Evolutionary conservation across 1,284 basidiomycete genomes (phyloP), one percentile per base, ranked within the genome.

Genomic region (Tilletia walkeri): DNA sequence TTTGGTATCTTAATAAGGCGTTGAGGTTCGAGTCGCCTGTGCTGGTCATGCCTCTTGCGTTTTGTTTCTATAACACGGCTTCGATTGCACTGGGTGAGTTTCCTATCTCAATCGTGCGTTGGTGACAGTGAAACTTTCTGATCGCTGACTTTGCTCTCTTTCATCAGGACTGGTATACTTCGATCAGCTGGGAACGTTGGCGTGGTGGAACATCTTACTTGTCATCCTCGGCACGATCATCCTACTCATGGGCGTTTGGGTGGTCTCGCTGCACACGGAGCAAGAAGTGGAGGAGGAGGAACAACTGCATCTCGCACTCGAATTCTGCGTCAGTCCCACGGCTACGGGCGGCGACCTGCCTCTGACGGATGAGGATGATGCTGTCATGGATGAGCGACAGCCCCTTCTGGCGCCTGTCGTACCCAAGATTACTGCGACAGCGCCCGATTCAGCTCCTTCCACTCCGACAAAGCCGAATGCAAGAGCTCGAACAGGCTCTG

Each of bases 41-140:
- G 0, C 85, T 96, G 66, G 91, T 97, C 56, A 96, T 94, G 84
- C 95, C 95, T 36, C 88, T 94, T 77, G 94, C 94, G 1, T 98
- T 97, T 84, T 96, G 94, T 84, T 94, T 94, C 84, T 98, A 96
- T 86, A 97, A 96, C 80, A 85, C 95, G 7, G 93, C 93, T 4
- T 94, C 92, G 14, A 83, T 83, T 67, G 77, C 78, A 4, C 72
- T 83, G 0, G 81, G 73, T 71, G 70, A 69, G 70, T 36, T 6
- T 5, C 3, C 20, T 56, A 10, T 56, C 10, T 20, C 20, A 12
- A 24, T 41, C 36, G 4, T 39, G 18, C 36, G 41, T 45, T 48
- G 4, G 30, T 67, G 9, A 10, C 16, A 50, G 67, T 3, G 18
- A 30, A n/a, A 9, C 24, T 30, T 30, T 30, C 24, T 30, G 24